phyloP scores from a whole-genome alignment of 306 rosid species.

The Trifolium pratense region DNA sequence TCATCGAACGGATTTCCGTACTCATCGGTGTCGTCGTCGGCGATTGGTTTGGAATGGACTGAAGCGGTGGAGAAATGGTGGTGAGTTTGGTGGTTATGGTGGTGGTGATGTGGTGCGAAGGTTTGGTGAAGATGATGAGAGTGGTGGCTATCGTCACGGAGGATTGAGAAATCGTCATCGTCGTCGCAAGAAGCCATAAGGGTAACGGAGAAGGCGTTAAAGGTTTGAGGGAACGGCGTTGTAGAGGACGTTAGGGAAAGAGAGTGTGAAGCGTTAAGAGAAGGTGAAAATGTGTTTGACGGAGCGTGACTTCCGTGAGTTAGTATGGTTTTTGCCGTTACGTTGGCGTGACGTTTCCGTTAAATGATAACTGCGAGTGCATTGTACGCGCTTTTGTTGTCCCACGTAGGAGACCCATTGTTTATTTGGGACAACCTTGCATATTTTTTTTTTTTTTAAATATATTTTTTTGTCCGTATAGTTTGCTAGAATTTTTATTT shows the following conservation, averaged over 20 bases:
- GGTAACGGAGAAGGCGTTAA: constrained; percentile 66
- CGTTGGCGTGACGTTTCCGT: constrained; percentile 79
- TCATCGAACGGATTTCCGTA: constrained; percentile 64
- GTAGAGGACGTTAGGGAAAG: constrained; percentile 71
- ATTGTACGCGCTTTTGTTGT: constrained; percentile 37
- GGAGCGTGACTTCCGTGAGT: constrained; percentile 66
- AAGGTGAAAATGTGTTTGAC: constrained; percentile 53
- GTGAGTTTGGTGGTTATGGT: constrained; percentile 39
- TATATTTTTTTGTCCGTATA: too few species aligned
- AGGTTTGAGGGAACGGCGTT: constrained; percentile 61
- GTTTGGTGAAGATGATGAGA: constrained; percentile 59
- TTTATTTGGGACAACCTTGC: neutral
- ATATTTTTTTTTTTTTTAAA: too few species aligned
- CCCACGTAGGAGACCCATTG: neutral
- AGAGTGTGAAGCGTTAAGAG: constrained; percentile 33
- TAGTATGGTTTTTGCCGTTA: constrained; percentile 54
- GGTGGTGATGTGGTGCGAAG: constrained; percentile 53
- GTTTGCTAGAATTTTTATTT: too few species aligned
- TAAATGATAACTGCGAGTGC: constrained; percentile 54
- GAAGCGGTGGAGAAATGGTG: constrained; percentile 43
- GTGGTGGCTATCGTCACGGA: constrained; percentile 69
- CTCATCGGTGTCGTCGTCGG: constrained; percentile 56
- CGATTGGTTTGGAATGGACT: constrained; percentile 51
- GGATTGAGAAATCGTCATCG: constrained; percentile 85
- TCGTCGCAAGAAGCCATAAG: constrained; percentile 92